These are phyloP conservation scores for Linderina pennispora DNA, from an alignment of 192 early-diverging fungal genomes.

Conservation along the genomic window DNA sequence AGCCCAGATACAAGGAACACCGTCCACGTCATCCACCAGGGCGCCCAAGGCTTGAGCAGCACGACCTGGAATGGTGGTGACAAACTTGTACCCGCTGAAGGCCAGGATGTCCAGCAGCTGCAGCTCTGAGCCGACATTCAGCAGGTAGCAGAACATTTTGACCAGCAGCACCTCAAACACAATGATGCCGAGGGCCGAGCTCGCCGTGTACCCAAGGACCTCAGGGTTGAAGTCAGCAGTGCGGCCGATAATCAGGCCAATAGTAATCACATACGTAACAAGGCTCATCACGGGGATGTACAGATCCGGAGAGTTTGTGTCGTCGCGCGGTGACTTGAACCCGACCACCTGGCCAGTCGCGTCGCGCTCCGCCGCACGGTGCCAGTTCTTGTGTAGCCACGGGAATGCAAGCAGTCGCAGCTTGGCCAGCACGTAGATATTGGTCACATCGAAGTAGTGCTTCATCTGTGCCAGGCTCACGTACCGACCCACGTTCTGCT, in stretches of 20 bases:
- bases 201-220: slow-evolving; percentile 75
- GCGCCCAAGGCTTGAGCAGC: slow-evolving; percentile 45
- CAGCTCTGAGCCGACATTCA: slow-evolving; percentile 78
- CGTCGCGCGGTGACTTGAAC: slow-evolving; percentile 79
- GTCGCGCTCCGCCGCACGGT: slow-evolving; percentile 64
- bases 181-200: slow-evolving; percentile 74
- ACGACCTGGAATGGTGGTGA: slow-evolving; percentile 60
- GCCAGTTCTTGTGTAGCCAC: slow-evolving; percentile 84
- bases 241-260: slow-evolving; percentile 63
- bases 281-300: slow-evolving; percentile 95
- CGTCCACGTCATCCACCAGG: slow-evolving; percentile 56
- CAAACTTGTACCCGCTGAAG: slow-evolving; percentile 95
- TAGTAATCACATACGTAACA: slow-evolving; percentile 82
- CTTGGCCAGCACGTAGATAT: slow-evolving; percentile 89
- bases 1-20: slow-evolving; percentile 68
- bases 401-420: slow-evolving; percentile 81
- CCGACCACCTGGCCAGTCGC: slow-evolving; percentile 74
- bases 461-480: slow-evolving; percentile 81
- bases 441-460: slow-evolving; percentile 94
- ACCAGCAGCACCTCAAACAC: slow-evolving; percentile 78
- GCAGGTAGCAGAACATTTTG: slow-evolving; percentile 79
- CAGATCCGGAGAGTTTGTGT: slow-evolving; percentile 92
- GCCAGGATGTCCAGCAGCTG: slow-evolving; percentile 80
- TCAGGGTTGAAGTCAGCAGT: slow-evolving; percentile 78
- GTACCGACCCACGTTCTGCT: slow-evolving; percentile 83